Evolutionary conservation across 345 rosid genomes (phyloP), one percentile per base, ranked within the genome.

Genomic region (Alliaria petiolata): DNA sequence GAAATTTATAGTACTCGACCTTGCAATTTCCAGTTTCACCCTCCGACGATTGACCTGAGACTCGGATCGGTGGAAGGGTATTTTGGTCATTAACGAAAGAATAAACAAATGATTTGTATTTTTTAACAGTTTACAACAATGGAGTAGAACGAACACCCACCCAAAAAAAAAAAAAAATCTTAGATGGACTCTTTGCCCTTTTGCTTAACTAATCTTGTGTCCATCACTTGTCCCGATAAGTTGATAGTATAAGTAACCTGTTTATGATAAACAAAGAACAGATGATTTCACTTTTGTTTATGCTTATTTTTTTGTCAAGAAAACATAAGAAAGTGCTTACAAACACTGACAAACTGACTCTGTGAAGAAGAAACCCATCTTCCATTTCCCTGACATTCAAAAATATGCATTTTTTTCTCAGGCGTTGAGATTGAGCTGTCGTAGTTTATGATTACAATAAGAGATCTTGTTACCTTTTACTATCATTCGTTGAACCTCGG

Each of bases 361-460:
- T 81, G 59, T 89, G 95, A 34, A 91, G 89, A 79, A 91, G 93
- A 78, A 89, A 84, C 40, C 96, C 90, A 78, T 84, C 80, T 16
- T 45, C 82, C 71, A 71, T 70, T 68, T 79, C 84, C 44, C 91
- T 87, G 84, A 53, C 65, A 59, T 65, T 6, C 2, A 59, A 46
- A 15, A 28, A 15, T 2, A 67, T 35, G 14, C n/a, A n/a, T n/a
- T n/a, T n/a, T n/a, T n/a, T n/a, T 31, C 16, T 67, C 71, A 66
- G 42, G 10, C 9, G 19, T 4, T 30, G 52, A 50, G 46, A 49
- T 30, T 19, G 7, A 54, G 49, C 22, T 56, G 26, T 39, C 52
- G n/a, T 7, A 57, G 44, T 22, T 17, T 68, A 45, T 61, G 50
- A 35, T 75, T 33, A 16, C 44, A 35, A 19, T 20, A 22, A 66